Conservation (phyloP, 2,329 filamentous ascomycete species). For the Colletotrichum melonis region DNA sequence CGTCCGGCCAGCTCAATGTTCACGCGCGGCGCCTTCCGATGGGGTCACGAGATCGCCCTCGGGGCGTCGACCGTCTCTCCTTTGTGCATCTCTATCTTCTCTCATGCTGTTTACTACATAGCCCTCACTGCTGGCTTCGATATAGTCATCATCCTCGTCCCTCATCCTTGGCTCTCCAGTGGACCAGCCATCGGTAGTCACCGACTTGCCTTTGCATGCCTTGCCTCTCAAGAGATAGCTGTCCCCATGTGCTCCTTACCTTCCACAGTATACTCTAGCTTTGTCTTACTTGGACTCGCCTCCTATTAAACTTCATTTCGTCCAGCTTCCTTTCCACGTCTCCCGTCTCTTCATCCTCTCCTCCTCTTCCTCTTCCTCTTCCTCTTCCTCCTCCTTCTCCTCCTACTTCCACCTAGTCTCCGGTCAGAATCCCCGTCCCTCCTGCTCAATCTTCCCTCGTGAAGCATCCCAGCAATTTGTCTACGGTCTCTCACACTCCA, state of each 20-base stretch:
- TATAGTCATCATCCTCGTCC: slow-evolving; percentile 5
- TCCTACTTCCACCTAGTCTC: background rate
- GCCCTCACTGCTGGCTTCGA: background rate
- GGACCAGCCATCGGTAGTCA: slow-evolving; percentile 32
- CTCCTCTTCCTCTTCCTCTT: background rate
- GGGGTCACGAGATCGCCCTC: slow-evolving; percentile 26
- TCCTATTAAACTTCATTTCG: background rate
- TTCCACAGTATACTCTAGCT: background rate
- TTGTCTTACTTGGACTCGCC: slow-evolving; percentile 9
- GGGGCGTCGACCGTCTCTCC: slow-evolving; percentile 9
- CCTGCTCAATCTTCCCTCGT: background rate
- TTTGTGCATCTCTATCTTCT: slow-evolving; percentile 7
- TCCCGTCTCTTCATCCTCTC: background rate
- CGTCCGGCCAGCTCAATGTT: background rate
- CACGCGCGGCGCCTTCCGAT: slow-evolving; percentile 31
- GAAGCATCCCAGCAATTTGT: background rate
- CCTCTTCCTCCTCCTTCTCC: background rate
- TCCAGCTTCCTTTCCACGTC: background rate
- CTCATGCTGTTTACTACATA: slow-evolving; percentile 25
- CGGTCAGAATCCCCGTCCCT: background rate
- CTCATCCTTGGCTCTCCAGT: slow-evolving; percentile 11
- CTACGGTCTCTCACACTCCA: background rate
- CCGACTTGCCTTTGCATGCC: slow-evolving; percentile 10
- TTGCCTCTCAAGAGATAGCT: background rate
- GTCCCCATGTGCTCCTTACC: background rate